Base-by-base conservation (phyloP, 202 grass and related monocot genomes). In the Zizania palustris region DNA sequence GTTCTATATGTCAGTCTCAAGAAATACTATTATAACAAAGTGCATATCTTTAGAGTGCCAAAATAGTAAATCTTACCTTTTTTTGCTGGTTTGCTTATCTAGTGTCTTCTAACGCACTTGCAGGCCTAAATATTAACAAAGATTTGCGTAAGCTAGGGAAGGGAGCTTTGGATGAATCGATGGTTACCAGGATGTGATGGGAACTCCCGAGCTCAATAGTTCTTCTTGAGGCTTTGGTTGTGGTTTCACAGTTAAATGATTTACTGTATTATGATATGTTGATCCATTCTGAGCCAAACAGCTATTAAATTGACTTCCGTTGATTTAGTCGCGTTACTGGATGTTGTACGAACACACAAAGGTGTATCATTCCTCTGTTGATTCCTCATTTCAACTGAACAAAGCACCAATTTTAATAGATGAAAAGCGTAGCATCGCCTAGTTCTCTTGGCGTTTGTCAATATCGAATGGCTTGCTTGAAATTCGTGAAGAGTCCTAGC, bases 91-190 rank as follows among this genome's bases (percentile, higher is more conserved):
- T 63, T 7, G 9, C 46, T 86, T 6, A 57, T 51, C 8, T 22
- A 20, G 0, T 14, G 1, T 45, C 0, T 66, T 84, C n/a, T 43
- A 11, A 11, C 7, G 10, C 4, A 1, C 6, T 73, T 63, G 80
- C 84, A 90, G 88, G 56, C 84, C 73, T 90, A 87, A 87, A 33
- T 62, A 50, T 69, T 78, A 3, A 15, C 38, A 66, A 66, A 71
- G 84, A 72, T 62, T 53, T 87, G 76, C 60, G 72, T 45, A 77
- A 60, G 45, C 75, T 84, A 87, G 80, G 76, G 81, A 84, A 87
- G 80, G 76, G 81, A 84, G 71, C 67, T 63, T 58, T 77, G 82
- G 71, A 84, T 86, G 81, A 65, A 70, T 56, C 46, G 20, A 77
- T 75, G 62, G 44, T 55, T 87, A 71, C 33, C 59, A 87, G 71